phyloP scores from a whole-genome alignment of 106 monocot species.

The Agapanthus africanus region DNA sequence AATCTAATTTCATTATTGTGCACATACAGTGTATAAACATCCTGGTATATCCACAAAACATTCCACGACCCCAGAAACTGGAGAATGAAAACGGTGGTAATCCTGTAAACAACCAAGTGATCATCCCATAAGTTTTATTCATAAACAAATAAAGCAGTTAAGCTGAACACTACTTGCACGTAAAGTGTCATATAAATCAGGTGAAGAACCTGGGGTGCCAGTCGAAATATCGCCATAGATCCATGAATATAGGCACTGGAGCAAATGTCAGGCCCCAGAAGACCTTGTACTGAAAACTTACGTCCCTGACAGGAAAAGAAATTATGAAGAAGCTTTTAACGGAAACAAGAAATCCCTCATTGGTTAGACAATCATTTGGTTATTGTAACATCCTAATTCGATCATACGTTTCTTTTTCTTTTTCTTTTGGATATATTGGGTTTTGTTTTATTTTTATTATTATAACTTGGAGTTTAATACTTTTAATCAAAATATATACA shows the following conservation, averaged over 20 bases:
- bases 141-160: not conserved
- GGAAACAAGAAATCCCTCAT: no score
- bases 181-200: slow-evolving; percentile 3
- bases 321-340: no score
- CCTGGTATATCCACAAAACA: slow-evolving; percentile 61
- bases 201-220: slow-evolving; percentile 56
- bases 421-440: no score
- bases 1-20: not conserved
- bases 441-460: no score
- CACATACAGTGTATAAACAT: slow-evolving; percentile 54
- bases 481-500: no score
- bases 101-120: slow-evolving; percentile 30
- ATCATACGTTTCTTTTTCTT: no score
- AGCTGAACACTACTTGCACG: not conserved
- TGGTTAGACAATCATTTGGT: no score
- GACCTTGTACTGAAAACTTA: slow-evolving; percentile 70
- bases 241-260: slow-evolving; percentile 32
- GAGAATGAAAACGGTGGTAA: slow-evolving; percentile 77
- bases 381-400: no score
- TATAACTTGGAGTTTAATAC: no score
- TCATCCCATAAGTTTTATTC: not conserved
- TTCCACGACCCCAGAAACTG: slow-evolving; percentile 70
- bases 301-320: slow-evolving; percentile 65
- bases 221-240: slow-evolving; percentile 68
- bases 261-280: slow-evolving; percentile 33